A percentile compares a stretch with the other conserved stretches of the same genome.
Evolutionary conservation across 345 rosid species (phyloP).

Genomic region (Bruguiera sexangula): DNA sequence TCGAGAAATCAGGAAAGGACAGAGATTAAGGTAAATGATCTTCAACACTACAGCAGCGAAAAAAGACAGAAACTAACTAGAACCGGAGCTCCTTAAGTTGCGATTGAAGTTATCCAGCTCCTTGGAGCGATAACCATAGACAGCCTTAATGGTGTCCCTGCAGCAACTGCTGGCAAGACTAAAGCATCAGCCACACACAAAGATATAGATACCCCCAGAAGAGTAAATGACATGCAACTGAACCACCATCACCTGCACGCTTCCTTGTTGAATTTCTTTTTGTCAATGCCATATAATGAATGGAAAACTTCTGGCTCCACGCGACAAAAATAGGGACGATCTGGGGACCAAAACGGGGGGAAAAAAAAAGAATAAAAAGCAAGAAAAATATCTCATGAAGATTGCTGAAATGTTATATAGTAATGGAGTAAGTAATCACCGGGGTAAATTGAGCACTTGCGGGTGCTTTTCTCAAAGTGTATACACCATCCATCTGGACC

Average conservation of each 20-base stretch:
- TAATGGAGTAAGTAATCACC: conserved; percentile 27
- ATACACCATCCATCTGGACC: conserved; percentile 89
- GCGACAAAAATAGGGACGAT: conserved; percentile 85
- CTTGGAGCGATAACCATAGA: conserved; percentile 57
- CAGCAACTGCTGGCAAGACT: conserved; percentile 44
- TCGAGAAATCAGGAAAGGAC: no score
- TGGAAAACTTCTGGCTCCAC: conserved; percentile 60
- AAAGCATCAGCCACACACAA: conserved; percentile 1
- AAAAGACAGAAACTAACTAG: conserved; percentile 1
- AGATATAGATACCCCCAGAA: not conserved
- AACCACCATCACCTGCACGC: conserved; percentile 48
- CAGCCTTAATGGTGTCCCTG: conserved; percentile 64
- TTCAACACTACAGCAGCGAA: no score
- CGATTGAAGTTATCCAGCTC: conserved; percentile 58
- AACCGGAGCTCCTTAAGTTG: conserved; percentile 32
- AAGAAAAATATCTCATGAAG: not conserved
- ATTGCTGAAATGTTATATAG: not conserved
- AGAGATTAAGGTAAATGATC: no score
- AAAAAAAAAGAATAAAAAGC: not conserved
- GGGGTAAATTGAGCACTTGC: conserved; percentile 78
- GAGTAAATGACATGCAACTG: not conserved
- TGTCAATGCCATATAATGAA: conserved; percentile 48
- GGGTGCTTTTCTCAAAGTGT: conserved; percentile 66
- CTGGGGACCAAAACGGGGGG: conserved; percentile 23
- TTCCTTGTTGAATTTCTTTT: conserved; percentile 68